Evolutionary conservation across 2,329 filamentous ascomycete species (phyloP).

Genomic region (Escovopsis sp.): DNA sequence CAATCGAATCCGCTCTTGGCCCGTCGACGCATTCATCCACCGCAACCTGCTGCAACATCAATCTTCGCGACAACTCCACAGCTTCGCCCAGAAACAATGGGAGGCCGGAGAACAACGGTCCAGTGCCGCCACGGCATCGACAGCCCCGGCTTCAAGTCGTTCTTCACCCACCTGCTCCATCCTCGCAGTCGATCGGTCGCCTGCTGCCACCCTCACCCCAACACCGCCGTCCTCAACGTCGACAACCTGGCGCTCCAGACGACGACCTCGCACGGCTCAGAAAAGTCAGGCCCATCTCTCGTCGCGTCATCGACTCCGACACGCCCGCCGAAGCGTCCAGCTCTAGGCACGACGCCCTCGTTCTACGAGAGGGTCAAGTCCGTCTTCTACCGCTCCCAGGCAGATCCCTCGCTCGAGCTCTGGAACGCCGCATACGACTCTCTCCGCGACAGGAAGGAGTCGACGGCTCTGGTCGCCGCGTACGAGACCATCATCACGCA

Average conservation of each 20-base stretch:
- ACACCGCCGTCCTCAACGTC: conserved; percentile 2
- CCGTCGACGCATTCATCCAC: background rate
- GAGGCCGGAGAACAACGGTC: too few species aligned
- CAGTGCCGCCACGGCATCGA: conserved; percentile 2
- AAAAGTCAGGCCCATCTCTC: background rate
- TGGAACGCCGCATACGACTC: conserved; percentile 22
- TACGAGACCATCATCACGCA: conserved; percentile 23
- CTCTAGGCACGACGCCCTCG: background rate
- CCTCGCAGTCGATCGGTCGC: background rate
- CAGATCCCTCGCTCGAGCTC: conserved; percentile 12
- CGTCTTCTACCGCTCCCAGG: background rate
- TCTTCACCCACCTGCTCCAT: conserved; percentile 4
- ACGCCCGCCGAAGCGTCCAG: too few species aligned
- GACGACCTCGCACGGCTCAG: background rate
- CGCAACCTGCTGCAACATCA: too few species aligned
- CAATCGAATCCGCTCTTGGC: too few species aligned
- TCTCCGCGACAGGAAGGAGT: conserved; percentile 15
- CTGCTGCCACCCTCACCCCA: conserved; percentile 1
- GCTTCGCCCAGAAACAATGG: too few species aligned
- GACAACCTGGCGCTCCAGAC: background rate
- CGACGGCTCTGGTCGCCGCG: conserved; percentile 17
- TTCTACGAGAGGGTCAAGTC: background rate
- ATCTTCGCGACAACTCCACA: background rate
- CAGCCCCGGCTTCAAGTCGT: conserved; percentile 3
- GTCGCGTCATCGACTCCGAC: too few species aligned